Evolutionary conservation across 139 green algal species (phyloP).

Genomic region (Chlorella sp.): DNA sequence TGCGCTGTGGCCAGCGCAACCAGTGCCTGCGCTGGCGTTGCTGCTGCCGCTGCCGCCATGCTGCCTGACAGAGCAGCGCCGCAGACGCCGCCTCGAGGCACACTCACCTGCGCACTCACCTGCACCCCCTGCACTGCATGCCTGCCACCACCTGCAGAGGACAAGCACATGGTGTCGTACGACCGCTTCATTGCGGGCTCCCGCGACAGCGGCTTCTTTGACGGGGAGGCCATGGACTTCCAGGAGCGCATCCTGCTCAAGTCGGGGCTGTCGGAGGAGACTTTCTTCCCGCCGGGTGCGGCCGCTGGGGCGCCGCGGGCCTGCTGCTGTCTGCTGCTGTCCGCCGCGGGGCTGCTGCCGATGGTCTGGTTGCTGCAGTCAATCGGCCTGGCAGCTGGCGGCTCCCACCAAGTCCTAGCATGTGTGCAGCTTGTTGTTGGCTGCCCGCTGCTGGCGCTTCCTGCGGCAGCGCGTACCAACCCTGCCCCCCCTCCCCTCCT

Average conservation of each 20-base stretch:
- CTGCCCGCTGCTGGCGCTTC: slow-evolving; percentile 16
- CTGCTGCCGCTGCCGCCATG: no score
- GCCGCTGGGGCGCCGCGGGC: background rate
- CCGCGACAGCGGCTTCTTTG: slow-evolving; percentile 47
- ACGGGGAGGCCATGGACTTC: slow-evolving; percentile 73
- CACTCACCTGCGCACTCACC: background rate
- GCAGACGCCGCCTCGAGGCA: background rate
- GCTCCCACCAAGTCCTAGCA: no score
- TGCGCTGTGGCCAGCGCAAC: background rate
- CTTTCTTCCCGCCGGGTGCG: slow-evolving; percentile 72
- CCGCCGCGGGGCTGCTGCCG: background rate
- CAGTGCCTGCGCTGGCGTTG: background rate
- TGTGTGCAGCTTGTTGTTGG: no score
- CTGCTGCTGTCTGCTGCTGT: background rate
- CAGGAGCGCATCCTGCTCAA: slow-evolving; percentile 71
- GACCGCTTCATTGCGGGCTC: slow-evolving; percentile 50
- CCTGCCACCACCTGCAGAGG: slow-evolving; percentile 23
- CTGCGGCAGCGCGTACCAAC: background rate
- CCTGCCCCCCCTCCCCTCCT: background rate
- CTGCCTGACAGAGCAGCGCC: background rate
- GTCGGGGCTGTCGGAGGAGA: slow-evolving; percentile 69
- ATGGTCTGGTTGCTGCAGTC: background rate
- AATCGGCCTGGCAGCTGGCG: background rate
- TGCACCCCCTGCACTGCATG: background rate
- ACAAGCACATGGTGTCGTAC: slow-evolving; percentile 35